Conservation (phyloP, 108 stramenopile genomes). For the Pseudonitzschia multistriata region DNA sequence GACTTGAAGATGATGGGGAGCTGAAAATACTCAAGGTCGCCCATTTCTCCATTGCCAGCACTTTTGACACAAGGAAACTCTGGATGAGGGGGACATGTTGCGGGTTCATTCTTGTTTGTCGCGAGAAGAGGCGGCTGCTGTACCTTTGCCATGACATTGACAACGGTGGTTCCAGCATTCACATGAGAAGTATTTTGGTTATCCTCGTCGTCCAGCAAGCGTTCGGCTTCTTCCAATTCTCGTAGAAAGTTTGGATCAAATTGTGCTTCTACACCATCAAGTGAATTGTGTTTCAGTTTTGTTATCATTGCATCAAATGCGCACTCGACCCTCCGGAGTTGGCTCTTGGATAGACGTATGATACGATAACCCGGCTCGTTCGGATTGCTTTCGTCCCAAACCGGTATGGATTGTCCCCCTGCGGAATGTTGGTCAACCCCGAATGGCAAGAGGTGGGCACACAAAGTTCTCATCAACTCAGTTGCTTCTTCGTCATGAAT, state of each 20-base stretch:
- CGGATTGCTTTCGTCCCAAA: slow-evolving; percentile 75
- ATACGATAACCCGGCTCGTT: slow-evolving; percentile 80
- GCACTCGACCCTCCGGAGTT: slow-evolving; percentile 63
- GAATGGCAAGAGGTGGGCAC: slow-evolving; percentile 67
- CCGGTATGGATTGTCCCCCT: slow-evolving; percentile 33
- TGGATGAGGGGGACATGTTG: slow-evolving; percentile 23
- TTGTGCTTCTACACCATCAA: slow-evolving; percentile 22
- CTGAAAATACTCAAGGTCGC: slow-evolving; percentile 79
- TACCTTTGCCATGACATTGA: not conserved
- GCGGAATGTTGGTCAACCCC: slow-evolving; percentile 45
- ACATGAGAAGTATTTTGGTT: slow-evolving; percentile 21
- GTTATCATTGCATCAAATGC: slow-evolving; percentile 70
- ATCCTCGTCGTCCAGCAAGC: slow-evolving; percentile 53
- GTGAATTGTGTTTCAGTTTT: slow-evolving; percentile 28
- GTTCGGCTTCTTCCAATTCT: slow-evolving; percentile 72
- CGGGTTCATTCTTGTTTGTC: slow-evolving; percentile 11
- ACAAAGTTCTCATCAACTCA: slow-evolving; percentile 69
- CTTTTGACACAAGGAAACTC: slow-evolving; percentile 71
- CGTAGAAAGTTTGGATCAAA: slow-evolving; percentile 60
- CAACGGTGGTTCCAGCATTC: not conserved
- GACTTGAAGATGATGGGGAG: slow-evolving; percentile 84
- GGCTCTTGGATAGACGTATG: slow-evolving; percentile 54
- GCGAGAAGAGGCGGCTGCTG: not conserved
- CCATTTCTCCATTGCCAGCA: slow-evolving; percentile 67
- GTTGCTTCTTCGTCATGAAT: slow-evolving; percentile 37